Evolutionary conservation across 495 filamentous ascomycete species (phyloP).

Genomic region (Penicillium parvum): DNA sequence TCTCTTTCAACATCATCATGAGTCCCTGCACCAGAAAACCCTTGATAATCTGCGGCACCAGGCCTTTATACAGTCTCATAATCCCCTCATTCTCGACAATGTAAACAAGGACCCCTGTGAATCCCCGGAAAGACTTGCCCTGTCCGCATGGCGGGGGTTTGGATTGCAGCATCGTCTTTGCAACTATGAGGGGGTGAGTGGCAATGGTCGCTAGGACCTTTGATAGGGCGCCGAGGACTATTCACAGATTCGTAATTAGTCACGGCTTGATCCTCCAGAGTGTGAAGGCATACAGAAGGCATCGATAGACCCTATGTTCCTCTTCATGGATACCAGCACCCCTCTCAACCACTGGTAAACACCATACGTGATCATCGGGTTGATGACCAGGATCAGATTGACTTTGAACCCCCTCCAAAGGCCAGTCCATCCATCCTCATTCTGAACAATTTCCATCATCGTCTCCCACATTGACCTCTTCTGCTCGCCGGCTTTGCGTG

Average conservation of each 20-base stretch:
- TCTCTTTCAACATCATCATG: conserved; percentile 93
- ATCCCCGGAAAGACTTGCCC: conserved; percentile 80
- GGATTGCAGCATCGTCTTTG: conserved; percentile 85
- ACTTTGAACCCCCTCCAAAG: conserved; percentile 58
- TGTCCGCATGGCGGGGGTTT: conserved; percentile 68
- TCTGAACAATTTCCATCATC: conserved; percentile 68
- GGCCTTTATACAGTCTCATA: conserved; percentile 80
- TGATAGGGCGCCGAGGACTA: conserved; percentile 78
- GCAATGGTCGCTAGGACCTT: conserved; percentile 78
- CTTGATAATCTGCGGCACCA: conserved; percentile 80
- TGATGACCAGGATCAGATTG: conserved; percentile 59
- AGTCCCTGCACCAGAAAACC: conserved; percentile 85
- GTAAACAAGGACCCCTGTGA: conserved; percentile 79
- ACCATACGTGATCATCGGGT: conserved; percentile 92
- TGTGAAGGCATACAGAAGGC: conserved; percentile 62
- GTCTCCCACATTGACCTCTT: conserved; percentile 76
- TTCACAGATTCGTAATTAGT: neutral
- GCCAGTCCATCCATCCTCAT: conserved; percentile 76
- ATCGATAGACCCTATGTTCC: conserved; percentile 64
- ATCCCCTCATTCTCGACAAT: conserved; percentile 76
- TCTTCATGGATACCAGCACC: conserved; percentile 62
- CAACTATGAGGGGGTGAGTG: conserved; percentile 88
- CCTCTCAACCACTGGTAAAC: conserved; percentile 78
- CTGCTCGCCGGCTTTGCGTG: conserved; percentile 59
- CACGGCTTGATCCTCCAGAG: neutral